These are phyloP conservation scores for Chrysophaeum taylorii DNA, from an alignment of 352 stramenopile genomes.

Conservation along the genomic window DNA sequence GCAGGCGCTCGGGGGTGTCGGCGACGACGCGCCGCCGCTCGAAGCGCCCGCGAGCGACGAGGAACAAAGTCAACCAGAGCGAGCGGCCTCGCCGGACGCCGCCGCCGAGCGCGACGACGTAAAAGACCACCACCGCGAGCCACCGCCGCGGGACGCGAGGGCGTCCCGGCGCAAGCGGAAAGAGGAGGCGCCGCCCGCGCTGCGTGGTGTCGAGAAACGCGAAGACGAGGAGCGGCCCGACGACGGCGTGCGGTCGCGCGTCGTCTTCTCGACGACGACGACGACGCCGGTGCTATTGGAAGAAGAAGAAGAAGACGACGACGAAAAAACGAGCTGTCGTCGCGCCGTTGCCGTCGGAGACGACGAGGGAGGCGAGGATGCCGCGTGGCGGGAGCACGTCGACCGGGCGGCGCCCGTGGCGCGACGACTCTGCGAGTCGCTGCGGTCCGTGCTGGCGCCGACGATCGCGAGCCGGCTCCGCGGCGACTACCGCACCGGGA, in stretches of 20 bases:
- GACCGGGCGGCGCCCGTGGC: slow-evolving; percentile 77
- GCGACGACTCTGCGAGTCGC: slow-evolving; percentile 91
- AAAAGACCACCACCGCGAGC: slow-evolving; percentile 15
- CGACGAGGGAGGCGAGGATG: slow-evolving; percentile 35
- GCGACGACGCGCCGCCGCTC: slow-evolving; percentile 19
- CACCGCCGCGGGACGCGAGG: slow-evolving; percentile 22
- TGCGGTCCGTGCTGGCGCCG: slow-evolving; percentile 94
- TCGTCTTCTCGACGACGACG: slow-evolving; percentile 23
- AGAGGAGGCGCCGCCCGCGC: slow-evolving; percentile 37
- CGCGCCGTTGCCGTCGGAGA: slow-evolving; percentile 31
- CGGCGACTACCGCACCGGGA: slow-evolving; percentile 97
- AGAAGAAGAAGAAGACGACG: slow-evolving; percentile 34
- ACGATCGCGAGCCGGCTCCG: slow-evolving; percentile 93
- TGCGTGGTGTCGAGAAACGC: slow-evolving; percentile 28
- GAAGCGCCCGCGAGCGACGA: slow-evolving; percentile 18
- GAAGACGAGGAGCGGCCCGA: too few relatives aligned
- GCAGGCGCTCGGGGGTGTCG: slow-evolving; percentile 15
- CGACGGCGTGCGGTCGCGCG: neutral
- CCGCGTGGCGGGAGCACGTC: slow-evolving; percentile 77
- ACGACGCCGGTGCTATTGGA: slow-evolving; percentile 20
- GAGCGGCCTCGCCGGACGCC: slow-evolving; percentile 29
- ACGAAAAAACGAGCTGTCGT: slow-evolving; percentile 35
- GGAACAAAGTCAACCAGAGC: slow-evolving; percentile 31
- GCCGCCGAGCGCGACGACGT: slow-evolving; percentile 43
- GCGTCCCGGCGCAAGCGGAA: slow-evolving; percentile 22